Percentiles rank a stretch among this genome's conserved stretches.
phyloP scores from a whole-genome alignment of 2,329 filamentous ascomycete species.

The Talaromyces rugulosus region DNA sequence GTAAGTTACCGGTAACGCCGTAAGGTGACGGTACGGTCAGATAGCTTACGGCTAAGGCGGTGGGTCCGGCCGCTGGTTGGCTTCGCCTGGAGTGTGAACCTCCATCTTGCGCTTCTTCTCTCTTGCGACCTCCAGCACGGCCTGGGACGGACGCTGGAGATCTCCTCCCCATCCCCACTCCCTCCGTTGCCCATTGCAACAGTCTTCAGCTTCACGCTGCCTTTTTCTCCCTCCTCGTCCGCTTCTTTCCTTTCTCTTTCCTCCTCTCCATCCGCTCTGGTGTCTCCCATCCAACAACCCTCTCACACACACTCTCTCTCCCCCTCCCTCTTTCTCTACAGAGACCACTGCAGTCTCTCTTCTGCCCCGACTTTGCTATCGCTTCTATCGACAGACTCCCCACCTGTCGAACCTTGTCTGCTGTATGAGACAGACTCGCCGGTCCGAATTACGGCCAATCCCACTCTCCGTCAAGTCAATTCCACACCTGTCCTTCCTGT shows the following conservation, averaged over 20 bases:
- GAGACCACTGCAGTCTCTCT: background rate
- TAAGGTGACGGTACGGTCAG: background rate
- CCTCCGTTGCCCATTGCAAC: slow-evolving; percentile 3
- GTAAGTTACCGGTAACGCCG: background rate
- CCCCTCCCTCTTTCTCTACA: slow-evolving; percentile 11
- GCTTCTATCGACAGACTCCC: slow-evolving; percentile 11
- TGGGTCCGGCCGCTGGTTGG: background rate
- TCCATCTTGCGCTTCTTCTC: background rate
- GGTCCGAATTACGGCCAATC: background rate
- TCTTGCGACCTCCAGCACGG: background rate
- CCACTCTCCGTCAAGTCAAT: background rate
- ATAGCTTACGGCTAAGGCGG: background rate
- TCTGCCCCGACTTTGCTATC: background rate
- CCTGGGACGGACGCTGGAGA: background rate
- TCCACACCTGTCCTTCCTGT: background rate
- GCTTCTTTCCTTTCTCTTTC: slow-evolving; percentile 9
- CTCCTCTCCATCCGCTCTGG: slow-evolving; percentile 19
- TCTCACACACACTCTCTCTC: slow-evolving; percentile 21
- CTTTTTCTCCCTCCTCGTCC: background rate
- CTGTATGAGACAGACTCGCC: background rate
- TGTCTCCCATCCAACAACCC: slow-evolving; percentile 17
- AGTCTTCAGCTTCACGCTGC: slow-evolving; percentile 1
- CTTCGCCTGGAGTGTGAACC: background rate
- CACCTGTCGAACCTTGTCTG: slow-evolving; percentile 6
- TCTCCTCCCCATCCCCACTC: background rate